phyloP scores from a whole-genome alignment of 192 early-diverging fungal genomes.

The Diversispora eburnea region DNA sequence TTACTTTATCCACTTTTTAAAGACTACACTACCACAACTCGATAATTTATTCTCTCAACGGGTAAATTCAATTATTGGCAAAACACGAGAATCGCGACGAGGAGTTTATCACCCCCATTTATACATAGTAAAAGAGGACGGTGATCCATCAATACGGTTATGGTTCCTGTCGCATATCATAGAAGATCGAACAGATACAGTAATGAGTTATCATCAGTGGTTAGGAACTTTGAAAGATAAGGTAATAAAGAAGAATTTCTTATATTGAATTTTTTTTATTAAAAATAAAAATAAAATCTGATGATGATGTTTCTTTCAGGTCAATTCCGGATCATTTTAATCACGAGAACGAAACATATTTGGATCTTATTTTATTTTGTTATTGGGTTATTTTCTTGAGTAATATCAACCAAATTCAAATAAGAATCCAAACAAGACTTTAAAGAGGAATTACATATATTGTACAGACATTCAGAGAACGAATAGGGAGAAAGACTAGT shows the following conservation, averaged over 20 bases:
- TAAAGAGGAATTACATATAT: too few relatives aligned
- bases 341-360: not conserved
- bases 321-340: not conserved
- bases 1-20: not conserved
- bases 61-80: constrained; percentile 72
- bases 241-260: constrained; percentile 32
- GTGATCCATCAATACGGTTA: constrained; percentile 74
- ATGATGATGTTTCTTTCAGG: not conserved
- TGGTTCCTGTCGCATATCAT: constrained; percentile 85
- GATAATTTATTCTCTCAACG: constrained; percentile 72
- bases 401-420: too few relatives aligned
- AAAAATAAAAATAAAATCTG: not conserved
- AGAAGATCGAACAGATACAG: constrained; percentile 84
- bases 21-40: constrained; percentile 63
- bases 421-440: too few relatives aligned
- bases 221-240: constrained; percentile 71
- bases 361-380: too few relatives aligned
- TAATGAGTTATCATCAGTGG: constrained; percentile 76
- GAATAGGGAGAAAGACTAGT: too few relatives aligned
- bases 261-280: not conserved
- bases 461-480: too few relatives aligned
- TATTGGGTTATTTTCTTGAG: too few relatives aligned
- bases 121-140: constrained; percentile 90
- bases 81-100: constrained; percentile 65
- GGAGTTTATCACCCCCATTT: constrained; percentile 68